Conservation (phyloP, 768 basidiomycete genomes). For the Mycena chlorophos region DNA sequence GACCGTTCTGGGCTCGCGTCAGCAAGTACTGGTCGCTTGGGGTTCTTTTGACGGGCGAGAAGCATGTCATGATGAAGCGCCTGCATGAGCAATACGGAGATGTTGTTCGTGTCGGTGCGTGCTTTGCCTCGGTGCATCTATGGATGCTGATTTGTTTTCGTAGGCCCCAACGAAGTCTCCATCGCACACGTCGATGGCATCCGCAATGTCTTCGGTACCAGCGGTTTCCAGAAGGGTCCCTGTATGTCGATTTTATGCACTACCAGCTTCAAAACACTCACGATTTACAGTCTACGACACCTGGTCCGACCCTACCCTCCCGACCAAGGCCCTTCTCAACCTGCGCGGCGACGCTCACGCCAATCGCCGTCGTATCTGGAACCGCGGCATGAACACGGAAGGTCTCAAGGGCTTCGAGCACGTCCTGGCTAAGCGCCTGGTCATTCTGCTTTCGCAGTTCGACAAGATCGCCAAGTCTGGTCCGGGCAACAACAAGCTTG, state of each 20-base stretch:
- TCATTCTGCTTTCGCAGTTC: slow-evolving; percentile 42
- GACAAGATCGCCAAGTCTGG: slow-evolving; percentile 6
- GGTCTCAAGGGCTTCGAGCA: slow-evolving; percentile 49
- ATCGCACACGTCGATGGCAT: slow-evolving; percentile 13
- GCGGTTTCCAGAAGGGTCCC: slow-evolving; percentile 14
- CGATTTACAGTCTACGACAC: slow-evolving; percentile 6
- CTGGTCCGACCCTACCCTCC: slow-evolving; percentile 4
- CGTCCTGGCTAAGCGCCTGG: slow-evolving; percentile 35
- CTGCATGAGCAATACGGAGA: slow-evolving; percentile 58
- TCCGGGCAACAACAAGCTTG: slow-evolving; percentile 23
- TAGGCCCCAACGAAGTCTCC: slow-evolving; percentile 16
- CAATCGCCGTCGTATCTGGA: slow-evolving; percentile 48
- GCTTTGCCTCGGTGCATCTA: neutral
- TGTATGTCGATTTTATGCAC: neutral
- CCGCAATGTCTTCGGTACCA: slow-evolving; percentile 4
- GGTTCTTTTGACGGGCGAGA: slow-evolving; percentile 38
- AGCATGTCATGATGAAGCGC: slow-evolving; percentile 42
- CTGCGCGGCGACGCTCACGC: slow-evolving; percentile 31
- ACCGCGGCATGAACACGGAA: slow-evolving; percentile 44
- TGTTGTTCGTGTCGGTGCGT: slow-evolving; percentile 54
- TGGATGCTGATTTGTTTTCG: neutral
- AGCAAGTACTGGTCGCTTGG: slow-evolving; percentile 40
- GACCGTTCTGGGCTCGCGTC: slow-evolving; percentile 42
- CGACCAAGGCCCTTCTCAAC: neutral
- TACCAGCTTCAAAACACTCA: neutral